Evolutionary conservation across 371 early-diverging fungal species (phyloP).

Genomic region (Circinella umbellata): DNA sequence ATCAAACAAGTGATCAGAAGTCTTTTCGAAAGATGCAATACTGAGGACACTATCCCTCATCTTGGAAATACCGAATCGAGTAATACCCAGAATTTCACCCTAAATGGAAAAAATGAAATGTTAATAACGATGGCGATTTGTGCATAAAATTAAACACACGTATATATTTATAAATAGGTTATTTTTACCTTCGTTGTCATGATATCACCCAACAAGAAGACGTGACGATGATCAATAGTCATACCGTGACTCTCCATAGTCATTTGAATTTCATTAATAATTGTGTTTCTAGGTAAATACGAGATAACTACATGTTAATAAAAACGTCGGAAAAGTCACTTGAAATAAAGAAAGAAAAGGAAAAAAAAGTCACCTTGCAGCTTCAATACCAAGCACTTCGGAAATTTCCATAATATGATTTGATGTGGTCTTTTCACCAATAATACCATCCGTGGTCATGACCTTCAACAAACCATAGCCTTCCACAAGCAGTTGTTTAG

Average conservation of each 20-base stretch:
- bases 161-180: no score
- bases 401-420: conserved; percentile 97
- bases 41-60: conserved; percentile 99
- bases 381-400: conserved; percentile 97
- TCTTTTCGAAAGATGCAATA: conserved; percentile 99
- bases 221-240: conserved; percentile 97
- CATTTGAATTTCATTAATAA: conserved; percentile 86
- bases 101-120: conserved; percentile 17
- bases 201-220: conserved; percentile 98
- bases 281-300: conserved; percentile 55
- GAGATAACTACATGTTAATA: no score
- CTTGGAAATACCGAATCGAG: conserved; percentile 99
- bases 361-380: conserved; percentile 64
- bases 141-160: not conserved
- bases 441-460: conserved; percentile 88
- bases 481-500: conserved; percentile 85
- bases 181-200: conserved; percentile 89
- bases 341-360: not conserved
- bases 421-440: conserved; percentile 80
- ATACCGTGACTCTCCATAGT: conserved; percentile 95
- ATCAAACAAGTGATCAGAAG: conserved; percentile 99
- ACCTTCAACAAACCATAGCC: conserved; percentile 94
- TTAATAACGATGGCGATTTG: not conserved
- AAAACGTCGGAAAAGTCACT: no score
- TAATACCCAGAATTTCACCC: conserved; percentile 99